phyloP scores from a whole-genome alignment of 2,329 filamentous ascomycete genomes.

The Alternaria sp. region DNA sequence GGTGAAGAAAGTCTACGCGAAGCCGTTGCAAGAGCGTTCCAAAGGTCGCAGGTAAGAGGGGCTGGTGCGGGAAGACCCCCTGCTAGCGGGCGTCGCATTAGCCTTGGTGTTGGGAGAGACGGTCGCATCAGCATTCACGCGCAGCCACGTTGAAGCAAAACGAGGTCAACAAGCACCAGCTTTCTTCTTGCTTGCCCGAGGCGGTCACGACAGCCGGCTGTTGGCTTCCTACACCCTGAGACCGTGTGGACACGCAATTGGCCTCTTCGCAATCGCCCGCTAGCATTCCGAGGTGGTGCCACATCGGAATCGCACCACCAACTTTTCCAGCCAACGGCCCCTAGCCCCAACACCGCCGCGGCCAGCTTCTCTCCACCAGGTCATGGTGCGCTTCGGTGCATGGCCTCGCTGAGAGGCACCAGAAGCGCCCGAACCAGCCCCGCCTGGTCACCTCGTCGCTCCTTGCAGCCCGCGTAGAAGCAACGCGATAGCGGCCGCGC shows the following conservation, averaged over 20 bases:
- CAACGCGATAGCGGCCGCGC: slow-evolving; percentile 30
- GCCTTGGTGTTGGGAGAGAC: slow-evolving; percentile 23
- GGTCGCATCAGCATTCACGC: slow-evolving; percentile 14
- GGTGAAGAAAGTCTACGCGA: slow-evolving; percentile 10
- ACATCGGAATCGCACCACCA: slow-evolving; percentile 34
- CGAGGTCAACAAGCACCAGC: slow-evolving; percentile 4
- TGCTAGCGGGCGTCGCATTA: slow-evolving; percentile 21
- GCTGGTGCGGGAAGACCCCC: slow-evolving; percentile 20
- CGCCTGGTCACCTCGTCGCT: slow-evolving; percentile 9
- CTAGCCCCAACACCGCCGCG: slow-evolving; percentile 15
- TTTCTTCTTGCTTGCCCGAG: slow-evolving; percentile 11
- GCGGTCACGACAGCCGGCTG: neutral
- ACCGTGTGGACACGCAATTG: neutral
- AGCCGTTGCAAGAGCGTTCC: slow-evolving; percentile 25
- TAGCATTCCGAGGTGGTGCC: slow-evolving; percentile 29
- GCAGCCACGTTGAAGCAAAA: slow-evolving; percentile 1
- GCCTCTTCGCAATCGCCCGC: slow-evolving; percentile 6
- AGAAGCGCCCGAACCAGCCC: slow-evolving; percentile 11
- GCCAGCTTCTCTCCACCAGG: slow-evolving; percentile 16
- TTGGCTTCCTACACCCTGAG: neutral
- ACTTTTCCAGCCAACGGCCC: slow-evolving; percentile 17
- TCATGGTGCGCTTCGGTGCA: slow-evolving; percentile 40
- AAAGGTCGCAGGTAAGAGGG: slow-evolving; percentile 15
- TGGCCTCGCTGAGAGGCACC: slow-evolving; percentile 50
- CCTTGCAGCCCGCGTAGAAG: slow-evolving; percentile 18